phyloP scores from a whole-genome alignment of 257 asterid genomes.

The Osmanthus fragrans region DNA sequence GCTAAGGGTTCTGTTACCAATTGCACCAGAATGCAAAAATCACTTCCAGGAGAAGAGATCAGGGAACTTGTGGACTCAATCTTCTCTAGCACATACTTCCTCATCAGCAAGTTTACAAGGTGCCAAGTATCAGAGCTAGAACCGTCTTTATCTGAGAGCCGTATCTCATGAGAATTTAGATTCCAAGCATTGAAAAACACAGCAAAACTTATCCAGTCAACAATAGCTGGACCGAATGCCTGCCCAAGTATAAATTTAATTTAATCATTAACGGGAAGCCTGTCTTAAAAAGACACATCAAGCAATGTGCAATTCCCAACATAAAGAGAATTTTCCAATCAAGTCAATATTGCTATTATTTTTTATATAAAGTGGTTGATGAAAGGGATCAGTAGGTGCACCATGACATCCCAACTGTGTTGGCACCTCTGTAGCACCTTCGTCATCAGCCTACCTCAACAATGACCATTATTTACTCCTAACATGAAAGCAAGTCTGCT shows the following conservation, averaged over 20 bases:
- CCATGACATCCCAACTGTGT: too few relatives aligned
- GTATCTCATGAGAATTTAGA: conserved; percentile 57
- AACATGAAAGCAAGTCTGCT: not conserved
- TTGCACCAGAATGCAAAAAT: conserved; percentile 64
- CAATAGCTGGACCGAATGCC: conserved; percentile 49
- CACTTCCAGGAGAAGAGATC: conserved; percentile 65
- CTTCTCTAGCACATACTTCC: conserved; percentile 52
- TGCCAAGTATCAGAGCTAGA: conserved; percentile 54
- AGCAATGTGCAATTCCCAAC: not conserved
- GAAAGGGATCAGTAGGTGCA: too few relatives aligned
- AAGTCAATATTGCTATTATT: not conserved
- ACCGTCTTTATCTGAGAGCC: conserved; percentile 29
- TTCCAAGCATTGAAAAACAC: conserved; percentile 92
- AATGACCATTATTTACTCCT: not conserved
- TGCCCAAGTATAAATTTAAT: conserved; percentile 31
- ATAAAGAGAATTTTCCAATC: not conserved
- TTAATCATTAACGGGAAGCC: not conserved
- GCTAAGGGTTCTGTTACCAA: conserved; percentile 84
- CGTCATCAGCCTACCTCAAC: too few relatives aligned
- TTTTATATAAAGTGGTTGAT: too few relatives aligned
- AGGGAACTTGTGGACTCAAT: conserved; percentile 52
- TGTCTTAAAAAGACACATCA: not conserved
- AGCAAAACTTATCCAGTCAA: conserved; percentile 81
- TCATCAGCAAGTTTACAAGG: conserved; percentile 61
- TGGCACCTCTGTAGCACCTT: too few relatives aligned